Conservation (phyloP, 768 basidiomycete genomes). For the Amanita muscaria region DNA sequence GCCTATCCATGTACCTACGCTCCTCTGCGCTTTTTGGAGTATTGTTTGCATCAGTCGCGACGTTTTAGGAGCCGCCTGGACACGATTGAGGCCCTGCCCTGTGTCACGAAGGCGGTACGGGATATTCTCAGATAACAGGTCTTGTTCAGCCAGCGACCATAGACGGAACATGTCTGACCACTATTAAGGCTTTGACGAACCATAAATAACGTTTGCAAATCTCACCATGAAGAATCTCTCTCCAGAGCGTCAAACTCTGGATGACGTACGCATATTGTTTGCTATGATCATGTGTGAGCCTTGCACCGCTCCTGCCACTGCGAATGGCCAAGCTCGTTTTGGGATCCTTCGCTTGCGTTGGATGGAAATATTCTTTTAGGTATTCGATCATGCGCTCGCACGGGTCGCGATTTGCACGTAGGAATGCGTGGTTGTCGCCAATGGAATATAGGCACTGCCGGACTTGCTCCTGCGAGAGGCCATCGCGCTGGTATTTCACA, state of each 20-base stretch:
- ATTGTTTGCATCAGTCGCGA: constrained; percentile 88
- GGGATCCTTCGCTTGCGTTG: constrained; percentile 54
- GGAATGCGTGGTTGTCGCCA: constrained; percentile 85
- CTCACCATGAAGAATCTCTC: constrained; percentile 76
- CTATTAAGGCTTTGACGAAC: background rate
- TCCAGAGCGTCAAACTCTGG: constrained; percentile 82
- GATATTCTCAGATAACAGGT: constrained; percentile 66
- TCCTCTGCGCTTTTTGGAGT: constrained; percentile 73
- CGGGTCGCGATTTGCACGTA: constrained; percentile 79
- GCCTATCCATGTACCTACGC: constrained; percentile 78
- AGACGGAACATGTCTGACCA: constrained; percentile 77
- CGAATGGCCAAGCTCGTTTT: constrained; percentile 71
- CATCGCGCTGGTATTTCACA: constrained; percentile 46
- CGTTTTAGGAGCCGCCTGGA: constrained; percentile 80
- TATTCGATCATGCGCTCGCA: constrained; percentile 79
- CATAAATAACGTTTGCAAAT: background rate
- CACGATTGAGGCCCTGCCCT: constrained; percentile 85
- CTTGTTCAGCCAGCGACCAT: constrained; percentile 76
- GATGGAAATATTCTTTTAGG: constrained; percentile 70
- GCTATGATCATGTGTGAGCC: constrained; percentile 75
- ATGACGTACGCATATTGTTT: constrained; percentile 83
- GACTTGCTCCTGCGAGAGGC: constrained; percentile 55
- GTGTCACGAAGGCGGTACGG: constrained; percentile 80
- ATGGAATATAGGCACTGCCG: constrained; percentile 82
- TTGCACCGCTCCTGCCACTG: constrained; percentile 71